These are phyloP conservation scores for Aspergillus sparsus DNA, from an alignment of 495 filamentous ascomycete species.

Conservation along the genomic window DNA sequence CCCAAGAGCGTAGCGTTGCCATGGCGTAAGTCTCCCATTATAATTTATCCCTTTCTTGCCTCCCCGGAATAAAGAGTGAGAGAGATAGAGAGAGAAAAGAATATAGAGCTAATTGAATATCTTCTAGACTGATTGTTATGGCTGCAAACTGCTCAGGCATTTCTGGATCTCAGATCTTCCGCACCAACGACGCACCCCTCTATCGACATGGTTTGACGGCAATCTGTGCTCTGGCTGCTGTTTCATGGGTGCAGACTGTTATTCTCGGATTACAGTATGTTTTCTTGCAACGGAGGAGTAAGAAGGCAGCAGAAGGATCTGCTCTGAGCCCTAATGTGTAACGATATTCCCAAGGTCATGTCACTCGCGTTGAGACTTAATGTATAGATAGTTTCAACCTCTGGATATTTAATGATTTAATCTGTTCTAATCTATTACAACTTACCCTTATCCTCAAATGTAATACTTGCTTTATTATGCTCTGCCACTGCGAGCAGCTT, in stretches of 20 bases:
- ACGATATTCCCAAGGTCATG: no score
- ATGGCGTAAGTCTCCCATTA: constrained; percentile 48
- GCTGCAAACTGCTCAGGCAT: constrained; percentile 55
- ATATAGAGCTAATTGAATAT: constrained; percentile 20
- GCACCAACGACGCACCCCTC: constrained; percentile 50
- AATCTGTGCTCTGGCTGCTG: constrained; percentile 34
- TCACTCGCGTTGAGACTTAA: no score
- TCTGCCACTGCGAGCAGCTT: not conserved
- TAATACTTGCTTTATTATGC: not conserved
- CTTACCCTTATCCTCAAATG: no score
- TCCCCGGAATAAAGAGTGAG: no score
- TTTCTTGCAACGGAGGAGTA: no score
- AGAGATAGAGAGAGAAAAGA: not conserved
- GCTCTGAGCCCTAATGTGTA: no score
- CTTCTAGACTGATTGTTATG: constrained; percentile 52
- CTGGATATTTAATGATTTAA: no score
- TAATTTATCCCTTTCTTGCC: no score
- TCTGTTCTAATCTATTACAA: no score
- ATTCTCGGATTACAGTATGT: no score
- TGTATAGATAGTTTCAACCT: no score
- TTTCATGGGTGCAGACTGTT: constrained; percentile 30
- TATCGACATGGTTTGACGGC: constrained; percentile 49
- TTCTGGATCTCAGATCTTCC: constrained; percentile 56
- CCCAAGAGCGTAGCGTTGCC: constrained; percentile 50
- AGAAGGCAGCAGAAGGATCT: no score